phyloP scores from a whole-genome alignment of 2,329 filamentous ascomycete genomes.

The Didymella glomerata region DNA sequence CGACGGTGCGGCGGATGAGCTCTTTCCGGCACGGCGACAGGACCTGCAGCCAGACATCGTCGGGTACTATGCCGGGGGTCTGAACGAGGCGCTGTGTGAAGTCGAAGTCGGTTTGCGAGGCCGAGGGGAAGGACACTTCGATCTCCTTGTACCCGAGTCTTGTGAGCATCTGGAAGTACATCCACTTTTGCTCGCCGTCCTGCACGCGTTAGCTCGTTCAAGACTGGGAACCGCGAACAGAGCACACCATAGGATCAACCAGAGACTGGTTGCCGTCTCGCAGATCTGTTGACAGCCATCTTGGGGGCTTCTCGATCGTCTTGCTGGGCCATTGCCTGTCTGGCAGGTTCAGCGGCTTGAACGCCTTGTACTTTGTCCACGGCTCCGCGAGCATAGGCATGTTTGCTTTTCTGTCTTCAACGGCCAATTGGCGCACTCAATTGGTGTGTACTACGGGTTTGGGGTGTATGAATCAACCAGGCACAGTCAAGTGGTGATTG shows the following conservation, averaged over 20 bases:
- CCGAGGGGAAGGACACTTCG: constrained; percentile 93
- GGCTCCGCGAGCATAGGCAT: constrained; percentile 73
- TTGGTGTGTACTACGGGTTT: not conserved
- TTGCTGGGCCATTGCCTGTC: constrained; percentile 85
- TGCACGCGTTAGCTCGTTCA: constrained; percentile 49
- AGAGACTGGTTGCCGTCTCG: constrained; percentile 95
- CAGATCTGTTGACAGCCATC: constrained; percentile 89
- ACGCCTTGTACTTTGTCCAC: constrained; percentile 78
- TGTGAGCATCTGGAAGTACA: constrained; percentile 92
- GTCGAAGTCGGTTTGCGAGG: constrained; percentile 94
- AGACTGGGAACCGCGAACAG: not conserved
- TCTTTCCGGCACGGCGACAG: constrained; percentile 91
- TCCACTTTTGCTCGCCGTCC: constrained; percentile 95
- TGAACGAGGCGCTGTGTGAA: constrained; percentile 88
- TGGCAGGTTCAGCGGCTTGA: constrained; percentile 71
- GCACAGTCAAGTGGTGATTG: constrained; percentile 14
- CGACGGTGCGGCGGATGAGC: constrained; percentile 87
- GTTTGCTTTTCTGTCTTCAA: constrained; percentile 20
- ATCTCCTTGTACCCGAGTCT: constrained; percentile 97
- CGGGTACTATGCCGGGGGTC: constrained; percentile 81
- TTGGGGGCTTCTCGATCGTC: constrained; percentile 81
- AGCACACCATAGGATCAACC: constrained; percentile 85
- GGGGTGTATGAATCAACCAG: constrained; percentile 1
- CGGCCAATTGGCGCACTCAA: constrained; percentile 8
- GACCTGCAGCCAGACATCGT: constrained; percentile 92